phyloP scores from a whole-genome alignment of 1,284 basidiomycete species.

The Pseudozyma hubeiensis region DNA sequence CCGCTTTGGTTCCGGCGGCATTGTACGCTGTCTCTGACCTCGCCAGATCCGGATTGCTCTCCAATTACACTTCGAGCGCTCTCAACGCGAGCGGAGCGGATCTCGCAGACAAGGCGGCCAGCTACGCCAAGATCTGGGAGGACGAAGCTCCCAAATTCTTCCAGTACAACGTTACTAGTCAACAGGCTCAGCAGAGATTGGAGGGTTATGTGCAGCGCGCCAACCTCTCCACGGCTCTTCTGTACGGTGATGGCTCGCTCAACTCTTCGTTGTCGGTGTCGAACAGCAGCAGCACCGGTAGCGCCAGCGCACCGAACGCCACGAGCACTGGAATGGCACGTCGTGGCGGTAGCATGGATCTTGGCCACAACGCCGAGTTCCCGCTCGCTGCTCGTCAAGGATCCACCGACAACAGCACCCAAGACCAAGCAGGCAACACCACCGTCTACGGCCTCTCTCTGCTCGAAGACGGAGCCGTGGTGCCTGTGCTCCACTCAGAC shows the following conservation, averaged over 20 bases:
- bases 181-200: constrained; percentile 68
- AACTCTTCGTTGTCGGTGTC: constrained; percentile 18
- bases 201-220: constrained; percentile 70
- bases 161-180: constrained; percentile 69
- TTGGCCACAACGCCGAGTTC: constrained; percentile 17
- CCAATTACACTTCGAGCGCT: constrained; percentile 41
- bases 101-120: constrained; percentile 66
- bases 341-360: constrained; percentile 9
- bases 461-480: constrained; percentile 34
- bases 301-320: background rate
- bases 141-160: constrained; percentile 70
- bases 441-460: constrained; percentile 38
- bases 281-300: constrained; percentile 11
- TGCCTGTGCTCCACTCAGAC: constrained; percentile 70
- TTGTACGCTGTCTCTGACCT: constrained; percentile 71
- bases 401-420: constrained; percentile 2
- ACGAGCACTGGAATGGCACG: constrained; percentile 10
- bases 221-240: constrained; percentile 68
- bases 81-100: constrained; percentile 6
- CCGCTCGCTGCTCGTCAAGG: constrained; percentile 17
- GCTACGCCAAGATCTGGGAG: constrained; percentile 71
- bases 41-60: constrained; percentile 68
- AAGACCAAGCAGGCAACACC: constrained; percentile 6
- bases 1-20: constrained; percentile 72
- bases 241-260: constrained; percentile 56